A percentile compares a stretch with the other conserved stretches of the same genome.
Conservation (phyloP, 2,329 filamentous ascomycete genomes). For the Dothistroma septosporum region DNA sequence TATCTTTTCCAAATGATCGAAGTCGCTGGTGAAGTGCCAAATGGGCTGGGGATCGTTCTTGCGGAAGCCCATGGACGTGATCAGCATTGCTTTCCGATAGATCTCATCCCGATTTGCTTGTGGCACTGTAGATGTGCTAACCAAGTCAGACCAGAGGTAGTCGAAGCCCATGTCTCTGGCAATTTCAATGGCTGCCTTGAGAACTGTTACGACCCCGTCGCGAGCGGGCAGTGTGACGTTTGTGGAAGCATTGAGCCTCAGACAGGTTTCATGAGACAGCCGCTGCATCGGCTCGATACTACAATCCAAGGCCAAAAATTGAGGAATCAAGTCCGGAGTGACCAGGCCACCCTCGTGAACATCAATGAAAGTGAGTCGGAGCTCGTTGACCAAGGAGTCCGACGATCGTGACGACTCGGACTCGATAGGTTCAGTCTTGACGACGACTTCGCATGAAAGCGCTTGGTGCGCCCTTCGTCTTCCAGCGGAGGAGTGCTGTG, state of each 20-base stretch:
- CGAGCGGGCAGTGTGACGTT: background rate
- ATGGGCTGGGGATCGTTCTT: background rate
- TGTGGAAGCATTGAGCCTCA: background rate
- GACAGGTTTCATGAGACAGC: background rate
- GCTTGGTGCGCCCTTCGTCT: background rate
- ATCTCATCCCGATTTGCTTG: constrained; percentile 1
- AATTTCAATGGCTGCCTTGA: constrained; percentile 5
- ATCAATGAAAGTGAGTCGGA: background rate
- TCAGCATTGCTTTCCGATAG: constrained; percentile 8
- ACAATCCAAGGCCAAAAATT: background rate
- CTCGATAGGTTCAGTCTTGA: background rate
- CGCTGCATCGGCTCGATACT: background rate
- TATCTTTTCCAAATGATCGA: background rate
- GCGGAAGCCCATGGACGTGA: constrained; percentile 5
- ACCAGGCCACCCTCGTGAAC: background rate
- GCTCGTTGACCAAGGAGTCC: too few species aligned
- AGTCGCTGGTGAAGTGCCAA: constrained; percentile 12
- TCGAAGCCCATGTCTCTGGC: constrained; percentile 10
- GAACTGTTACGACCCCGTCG: background rate
- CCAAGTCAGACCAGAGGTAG: constrained; percentile 20
- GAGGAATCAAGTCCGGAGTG: background rate
- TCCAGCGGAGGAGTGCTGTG: background rate
- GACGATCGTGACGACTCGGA: background rate
- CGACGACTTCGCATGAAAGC: background rate
- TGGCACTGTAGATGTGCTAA: constrained; percentile 6